Evolutionary conservation across 352 stramenopile species (phyloP), one percentile per base, ranked within the genome.

Genomic region (Globisporangium emineosum): DNA sequence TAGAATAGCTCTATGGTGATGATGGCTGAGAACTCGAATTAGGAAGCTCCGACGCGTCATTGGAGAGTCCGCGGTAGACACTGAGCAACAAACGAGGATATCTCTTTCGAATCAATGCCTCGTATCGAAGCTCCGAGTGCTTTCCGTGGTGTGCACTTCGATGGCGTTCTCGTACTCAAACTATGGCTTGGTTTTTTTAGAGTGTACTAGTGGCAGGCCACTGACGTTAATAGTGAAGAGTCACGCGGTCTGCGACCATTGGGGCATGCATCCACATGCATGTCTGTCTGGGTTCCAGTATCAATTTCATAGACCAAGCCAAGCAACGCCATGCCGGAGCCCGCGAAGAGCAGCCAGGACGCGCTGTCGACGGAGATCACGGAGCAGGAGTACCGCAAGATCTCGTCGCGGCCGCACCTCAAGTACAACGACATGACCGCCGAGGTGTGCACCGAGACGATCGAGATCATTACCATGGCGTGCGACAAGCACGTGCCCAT

Each of bases 391-490:
- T 91, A 92, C 71, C 81, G 79, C 69, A 92, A 93, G 78, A 90
- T 93, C 70, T 91, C 81, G 56, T 93, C 84, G 63, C 81, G 83
- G 10, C 84, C 84, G 45, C 82, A 91, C 60, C 71, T 91, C 45
- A 93, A 93, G 70, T 70, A 81, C 77, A 93, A 91, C 58, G 88
- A 94, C 62, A 96, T 98, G 94, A 93, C 90, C 9, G 88, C 83
- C 49, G 94, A 98, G 72, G 94, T 98, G 79, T 96, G 91, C 57
- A 96, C 86, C 35, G 94, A 98, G 76, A 93, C 90, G 10, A 91
- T 98, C 57, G 95, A 99, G 79, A 96, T 99, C 66, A 97, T 98
- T 65, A 98, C 94, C 13, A 98, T 98, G 91, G 90, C 93, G 49
- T 93, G 97, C 32, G 94, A 99, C 70, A 99, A 98, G 71, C 96